These are phyloP conservation scores for Colletotrichum magnum DNA, from an alignment of 2,329 filamentous ascomycete genomes.

Conservation along the genomic window DNA sequence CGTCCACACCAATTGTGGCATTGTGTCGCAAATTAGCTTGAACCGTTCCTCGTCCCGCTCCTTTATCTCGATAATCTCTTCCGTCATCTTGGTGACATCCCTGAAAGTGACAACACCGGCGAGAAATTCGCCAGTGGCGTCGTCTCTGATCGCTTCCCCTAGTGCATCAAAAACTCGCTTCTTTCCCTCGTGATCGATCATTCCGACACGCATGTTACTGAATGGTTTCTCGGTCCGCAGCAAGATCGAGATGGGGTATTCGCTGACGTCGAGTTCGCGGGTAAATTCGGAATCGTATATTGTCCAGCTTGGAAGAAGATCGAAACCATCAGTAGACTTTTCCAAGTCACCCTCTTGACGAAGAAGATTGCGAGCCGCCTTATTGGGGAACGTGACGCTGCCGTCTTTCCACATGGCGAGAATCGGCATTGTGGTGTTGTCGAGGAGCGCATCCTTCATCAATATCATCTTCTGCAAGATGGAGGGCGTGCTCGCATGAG, in stretches of 20 bases:
- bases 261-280: conserved; percentile 66
- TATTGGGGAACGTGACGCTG: conserved; percentile 80
- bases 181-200: conserved; percentile 68
- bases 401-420: conserved; percentile 87
- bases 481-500: conserved; percentile 71
- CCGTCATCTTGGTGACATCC: conserved; percentile 79
- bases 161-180: conserved; percentile 74
- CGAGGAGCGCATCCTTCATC: conserved; percentile 83
- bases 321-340: conserved; percentile 60
- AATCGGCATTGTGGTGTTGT: conserved; percentile 81
- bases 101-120: conserved; percentile 80
- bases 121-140: conserved; percentile 78
- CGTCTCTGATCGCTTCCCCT: conserved; percentile 78
- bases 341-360: conserved; percentile 57
- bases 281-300: conserved; percentile 78
- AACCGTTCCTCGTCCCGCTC: conserved; percentile 81
- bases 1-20: conserved; percentile 82
- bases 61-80: conserved; percentile 78
- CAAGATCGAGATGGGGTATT: conserved; percentile 77
- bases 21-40: conserved; percentile 80
- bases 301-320: conserved; percentile 72
- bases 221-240: conserved; percentile 74
- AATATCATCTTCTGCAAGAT: conserved; percentile 80
- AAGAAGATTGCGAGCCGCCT: conserved; percentile 71
- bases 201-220: conserved; percentile 71